A percentile compares a stretch with the other conserved stretches of the same genome.
Conservation (phyloP, 2,329 filamentous ascomycete species). For the Ramichloridium luteum region DNA sequence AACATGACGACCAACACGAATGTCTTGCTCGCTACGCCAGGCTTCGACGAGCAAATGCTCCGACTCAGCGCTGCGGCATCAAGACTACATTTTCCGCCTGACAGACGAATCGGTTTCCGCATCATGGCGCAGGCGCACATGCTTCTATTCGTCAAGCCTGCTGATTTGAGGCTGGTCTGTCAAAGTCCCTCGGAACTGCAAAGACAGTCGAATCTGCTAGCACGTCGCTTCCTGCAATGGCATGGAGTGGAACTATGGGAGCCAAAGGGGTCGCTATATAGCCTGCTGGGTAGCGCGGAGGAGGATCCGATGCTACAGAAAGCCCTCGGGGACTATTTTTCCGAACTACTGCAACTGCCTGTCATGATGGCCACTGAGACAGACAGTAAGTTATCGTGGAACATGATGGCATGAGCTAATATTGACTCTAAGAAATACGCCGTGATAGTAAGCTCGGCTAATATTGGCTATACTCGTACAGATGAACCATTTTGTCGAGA, state of each 20-base stretch:
- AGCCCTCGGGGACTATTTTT: background rate
- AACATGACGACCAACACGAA: no score
- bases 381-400: background rate
- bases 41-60: background rate
- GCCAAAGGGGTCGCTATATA: background rate
- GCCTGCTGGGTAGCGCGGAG: background rate
- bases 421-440: no score
- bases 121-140: background rate
- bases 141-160: no score
- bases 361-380: background rate
- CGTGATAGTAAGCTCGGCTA: no score
- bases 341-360: background rate
- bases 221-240: background rate
- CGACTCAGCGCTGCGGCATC: background rate
- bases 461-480: no score
- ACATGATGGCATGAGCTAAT: no score
- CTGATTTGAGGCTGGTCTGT: background rate
- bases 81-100: background rate
- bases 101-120: background rate
- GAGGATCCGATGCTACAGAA: conserved; percentile 1
- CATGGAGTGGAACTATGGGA: background rate
- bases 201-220: background rate
- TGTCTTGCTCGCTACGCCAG: background rate
- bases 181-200: background rate
- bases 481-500: no score